These are phyloP conservation scores for Ogataea populi-albae DNA, from an alignment of 805 yeast genomes.

Conservation along the genomic window DNA sequence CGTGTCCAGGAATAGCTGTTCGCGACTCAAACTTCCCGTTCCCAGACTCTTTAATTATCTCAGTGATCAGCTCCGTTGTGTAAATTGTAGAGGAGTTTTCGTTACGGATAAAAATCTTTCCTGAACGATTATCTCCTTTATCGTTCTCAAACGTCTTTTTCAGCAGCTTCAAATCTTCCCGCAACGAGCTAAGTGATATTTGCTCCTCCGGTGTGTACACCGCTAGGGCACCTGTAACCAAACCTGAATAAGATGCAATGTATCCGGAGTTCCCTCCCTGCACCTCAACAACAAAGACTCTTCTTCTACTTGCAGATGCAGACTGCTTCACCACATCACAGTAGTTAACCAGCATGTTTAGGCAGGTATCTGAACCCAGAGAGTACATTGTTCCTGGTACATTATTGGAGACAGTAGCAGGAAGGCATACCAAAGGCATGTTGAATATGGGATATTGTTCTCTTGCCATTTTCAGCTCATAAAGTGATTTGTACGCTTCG, in stretches of 20 bases:
- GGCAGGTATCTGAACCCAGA: slow-evolving; percentile 91
- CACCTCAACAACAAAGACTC: slow-evolving; percentile 95
- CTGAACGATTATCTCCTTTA: slow-evolving; percentile 76
- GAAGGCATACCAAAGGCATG: slow-evolving; percentile 90
- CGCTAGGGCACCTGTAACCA: slow-evolving; percentile 88
- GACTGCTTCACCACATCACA: slow-evolving; percentile 94
- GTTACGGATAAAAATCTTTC: slow-evolving; percentile 80
- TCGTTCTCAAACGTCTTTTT: slow-evolving; percentile 68
- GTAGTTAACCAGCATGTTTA: slow-evolving; percentile 84
- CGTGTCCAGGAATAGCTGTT: slow-evolving; percentile 97
- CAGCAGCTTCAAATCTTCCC: slow-evolving; percentile 71
- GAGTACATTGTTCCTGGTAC: slow-evolving; percentile 99
- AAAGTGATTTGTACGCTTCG: slow-evolving; percentile 88
- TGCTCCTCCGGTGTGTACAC: slow-evolving; percentile 89
- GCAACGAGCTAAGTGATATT: slow-evolving; percentile 62
- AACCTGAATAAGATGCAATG: slow-evolving; percentile 80
- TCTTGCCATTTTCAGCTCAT: slow-evolving; percentile 78
- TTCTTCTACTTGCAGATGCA: slow-evolving; percentile 89
- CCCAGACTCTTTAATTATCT: slow-evolving; percentile 71
- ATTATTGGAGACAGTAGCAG: slow-evolving; percentile 94
- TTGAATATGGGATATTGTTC: slow-evolving; percentile 81
- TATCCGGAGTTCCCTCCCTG: slow-evolving; percentile 98
- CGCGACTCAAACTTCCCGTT: slow-evolving; percentile 79
- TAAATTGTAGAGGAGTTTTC: slow-evolving; percentile 81
- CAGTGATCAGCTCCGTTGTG: slow-evolving; percentile 77